Conservation (phyloP, 1,139 yeast genomes). For the Casaregolazyma suthepensis region DNA sequence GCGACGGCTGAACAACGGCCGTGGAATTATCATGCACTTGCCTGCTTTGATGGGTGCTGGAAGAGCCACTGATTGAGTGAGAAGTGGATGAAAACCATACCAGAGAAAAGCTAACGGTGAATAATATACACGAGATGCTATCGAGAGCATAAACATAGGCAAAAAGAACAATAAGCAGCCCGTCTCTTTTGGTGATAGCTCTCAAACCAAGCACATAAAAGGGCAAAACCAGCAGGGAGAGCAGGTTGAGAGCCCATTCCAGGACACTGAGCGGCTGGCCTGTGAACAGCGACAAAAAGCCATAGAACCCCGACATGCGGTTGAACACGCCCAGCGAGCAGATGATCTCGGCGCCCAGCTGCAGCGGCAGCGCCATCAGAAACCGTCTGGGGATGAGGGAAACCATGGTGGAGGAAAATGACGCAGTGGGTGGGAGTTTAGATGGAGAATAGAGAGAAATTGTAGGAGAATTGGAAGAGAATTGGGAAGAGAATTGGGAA, state of each 20-base stretch:
- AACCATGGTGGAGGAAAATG: constrained; percentile 5
- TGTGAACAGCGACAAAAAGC: constrained; percentile 77
- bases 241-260: constrained; percentile 76
- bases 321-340: constrained; percentile 76
- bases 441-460: background rate
- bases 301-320: constrained; percentile 86
- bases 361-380: constrained; percentile 63
- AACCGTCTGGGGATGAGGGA: constrained; percentile 36
- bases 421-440: background rate
- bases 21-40: constrained; percentile 5
- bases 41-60: background rate
- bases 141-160: constrained; percentile 61
- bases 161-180: constrained; percentile 52
- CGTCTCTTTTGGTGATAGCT: constrained; percentile 43
- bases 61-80: background rate
- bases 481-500: no score
- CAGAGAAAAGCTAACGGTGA: constrained; percentile 66
- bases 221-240: constrained; percentile 60
- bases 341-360: constrained; percentile 79
- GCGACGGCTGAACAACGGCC: constrained; percentile 9
- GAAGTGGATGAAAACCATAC: constrained; percentile 55
- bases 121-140: constrained; percentile 57
- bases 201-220: constrained; percentile 58
- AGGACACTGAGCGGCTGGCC: constrained; percentile 75
- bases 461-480: background rate